Conservation (phyloP, 306 rosid species). For the Coriaria nepalensis region DNA sequence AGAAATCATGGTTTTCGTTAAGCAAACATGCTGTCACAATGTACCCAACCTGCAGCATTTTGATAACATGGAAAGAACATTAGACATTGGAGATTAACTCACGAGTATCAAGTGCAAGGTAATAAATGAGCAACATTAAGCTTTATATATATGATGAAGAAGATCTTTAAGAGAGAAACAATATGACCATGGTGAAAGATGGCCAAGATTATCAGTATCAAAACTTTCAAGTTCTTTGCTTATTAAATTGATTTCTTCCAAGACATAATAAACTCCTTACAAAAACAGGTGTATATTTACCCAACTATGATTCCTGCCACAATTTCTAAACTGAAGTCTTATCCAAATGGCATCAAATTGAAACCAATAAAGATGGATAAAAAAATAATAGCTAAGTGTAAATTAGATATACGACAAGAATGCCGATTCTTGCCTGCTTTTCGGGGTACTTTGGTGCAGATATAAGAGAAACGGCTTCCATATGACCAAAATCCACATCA, state of each 20-base stretch:
- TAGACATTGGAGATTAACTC: conserved; percentile 4
- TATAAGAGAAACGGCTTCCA: conserved; percentile 98
- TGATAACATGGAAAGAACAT: conserved; percentile 9
- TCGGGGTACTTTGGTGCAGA: conserved; percentile 99
- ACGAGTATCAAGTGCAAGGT: conserved; percentile 4
- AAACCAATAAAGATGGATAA: background rate
- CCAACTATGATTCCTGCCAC: too few relatives aligned
- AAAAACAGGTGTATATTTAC: too few relatives aligned
- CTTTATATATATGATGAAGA: too few relatives aligned
- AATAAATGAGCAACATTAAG: background rate
- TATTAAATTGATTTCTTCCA: too few relatives aligned
- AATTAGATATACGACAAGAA: background rate
- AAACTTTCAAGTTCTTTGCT: too few relatives aligned
- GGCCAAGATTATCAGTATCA: too few relatives aligned
- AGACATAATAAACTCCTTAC: too few relatives aligned
- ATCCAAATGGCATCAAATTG: background rate
- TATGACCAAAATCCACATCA: conserved; percentile 99
- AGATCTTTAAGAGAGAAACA: too few relatives aligned
- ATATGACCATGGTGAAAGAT: too few relatives aligned
- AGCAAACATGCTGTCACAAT: conserved; percentile 90
- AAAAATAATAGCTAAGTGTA: background rate
- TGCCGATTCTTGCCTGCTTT: conserved; percentile 57
- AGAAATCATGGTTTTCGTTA: conserved; percentile 99
- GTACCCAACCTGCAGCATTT: conserved; percentile 90
- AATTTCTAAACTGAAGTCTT: too few relatives aligned